Conservation (phyloP, 257 asterid genomes). For the Petunia secreta region DNA sequence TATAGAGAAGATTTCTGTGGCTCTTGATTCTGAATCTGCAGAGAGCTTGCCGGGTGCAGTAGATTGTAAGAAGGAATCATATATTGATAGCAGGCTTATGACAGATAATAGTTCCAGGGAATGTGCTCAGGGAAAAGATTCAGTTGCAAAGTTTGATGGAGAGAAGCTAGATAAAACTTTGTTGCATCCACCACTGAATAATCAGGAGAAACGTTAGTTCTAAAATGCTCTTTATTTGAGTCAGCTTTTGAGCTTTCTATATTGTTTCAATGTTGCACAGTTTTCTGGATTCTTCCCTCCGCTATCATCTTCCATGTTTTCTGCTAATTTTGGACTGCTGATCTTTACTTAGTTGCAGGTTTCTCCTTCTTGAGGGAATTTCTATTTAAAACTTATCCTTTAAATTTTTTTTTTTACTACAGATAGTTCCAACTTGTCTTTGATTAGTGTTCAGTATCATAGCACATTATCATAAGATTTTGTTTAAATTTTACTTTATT, state of each 20-base stretch:
- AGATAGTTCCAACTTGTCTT: background rate
- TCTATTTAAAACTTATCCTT: background rate
- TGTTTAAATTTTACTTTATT: background rate
- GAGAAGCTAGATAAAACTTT: conserved; percentile 58
- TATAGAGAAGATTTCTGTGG: conserved; percentile 56
- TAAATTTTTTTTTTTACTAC: background rate
- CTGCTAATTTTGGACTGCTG: conserved; percentile 10
- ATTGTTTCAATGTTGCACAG: conserved; percentile 29
- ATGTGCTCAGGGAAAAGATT: conserved; percentile 54
- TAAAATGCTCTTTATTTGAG: conserved; percentile 23
- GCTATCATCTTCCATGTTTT: background rate
- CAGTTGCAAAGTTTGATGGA: conserved; percentile 44
- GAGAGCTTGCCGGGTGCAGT: conserved; percentile 40
- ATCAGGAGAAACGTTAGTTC: conserved; percentile 44
- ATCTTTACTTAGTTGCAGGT: background rate
- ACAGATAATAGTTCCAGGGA: conserved; percentile 61
- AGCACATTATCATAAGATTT: background rate
- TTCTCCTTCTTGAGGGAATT: conserved; percentile 11
- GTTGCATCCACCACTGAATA: conserved; percentile 42
- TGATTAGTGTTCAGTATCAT: background rate
- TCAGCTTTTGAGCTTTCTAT: conserved; percentile 5
- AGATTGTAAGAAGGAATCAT: conserved; percentile 49
- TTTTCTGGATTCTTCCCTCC: conserved; percentile 1
- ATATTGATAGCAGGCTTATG: conserved; percentile 44
- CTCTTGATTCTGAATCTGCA: conserved; percentile 50